phyloP scores from a whole-genome alignment of 768 basidiomycete genomes.

The Rhizopogon rudus region DNA sequence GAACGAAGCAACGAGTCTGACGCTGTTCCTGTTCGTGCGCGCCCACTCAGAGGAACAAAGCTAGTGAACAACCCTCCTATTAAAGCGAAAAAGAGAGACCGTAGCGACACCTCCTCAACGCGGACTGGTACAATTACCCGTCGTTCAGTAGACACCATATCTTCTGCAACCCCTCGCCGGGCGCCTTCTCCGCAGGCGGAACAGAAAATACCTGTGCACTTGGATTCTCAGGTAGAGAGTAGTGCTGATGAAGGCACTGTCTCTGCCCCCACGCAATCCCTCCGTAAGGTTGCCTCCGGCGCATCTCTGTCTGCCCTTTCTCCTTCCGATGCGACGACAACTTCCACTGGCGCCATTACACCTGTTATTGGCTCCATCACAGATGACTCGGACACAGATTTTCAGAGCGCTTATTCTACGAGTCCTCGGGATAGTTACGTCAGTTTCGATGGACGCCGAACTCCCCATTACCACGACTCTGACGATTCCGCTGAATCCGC shows the following conservation, averaged over 20 bases:
- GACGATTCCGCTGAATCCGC: constrained; percentile 27
- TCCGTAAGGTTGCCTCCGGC: constrained; percentile 31
- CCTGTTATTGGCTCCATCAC: constrained; percentile 36
- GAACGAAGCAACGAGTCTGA: constrained; percentile 59
- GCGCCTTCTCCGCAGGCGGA: constrained; percentile 25
- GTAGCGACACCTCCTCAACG: constrained; percentile 65
- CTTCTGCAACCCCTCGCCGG: constrained; percentile 20
- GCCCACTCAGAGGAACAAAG: constrained; percentile 33
- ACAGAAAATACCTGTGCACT: constrained; percentile 35
- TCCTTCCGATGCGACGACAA: constrained; percentile 15
- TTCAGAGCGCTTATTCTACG: constrained; percentile 80
- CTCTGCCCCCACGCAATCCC: constrained; percentile 19
- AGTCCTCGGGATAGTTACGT: constrained; percentile 68
- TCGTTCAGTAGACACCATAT: constrained; percentile 18
- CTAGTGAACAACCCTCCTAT: constrained; percentile 25
- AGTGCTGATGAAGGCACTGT: constrained; percentile 9
- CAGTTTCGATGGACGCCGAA: constrained; percentile 32
- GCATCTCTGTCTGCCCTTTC: constrained; percentile 23
- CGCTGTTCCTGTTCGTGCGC: constrained; percentile 34
- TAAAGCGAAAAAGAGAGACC: constrained; percentile 39
- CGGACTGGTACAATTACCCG: constrained; percentile 34
- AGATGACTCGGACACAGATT: constrained; percentile 81
- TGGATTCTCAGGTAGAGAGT: constrained; percentile 29
- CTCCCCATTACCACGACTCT: constrained; percentile 18
- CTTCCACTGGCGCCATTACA: constrained; percentile 32